Conservation (phyloP, 805 yeast species). For the Wilhelminamyces savonicus region DNA sequence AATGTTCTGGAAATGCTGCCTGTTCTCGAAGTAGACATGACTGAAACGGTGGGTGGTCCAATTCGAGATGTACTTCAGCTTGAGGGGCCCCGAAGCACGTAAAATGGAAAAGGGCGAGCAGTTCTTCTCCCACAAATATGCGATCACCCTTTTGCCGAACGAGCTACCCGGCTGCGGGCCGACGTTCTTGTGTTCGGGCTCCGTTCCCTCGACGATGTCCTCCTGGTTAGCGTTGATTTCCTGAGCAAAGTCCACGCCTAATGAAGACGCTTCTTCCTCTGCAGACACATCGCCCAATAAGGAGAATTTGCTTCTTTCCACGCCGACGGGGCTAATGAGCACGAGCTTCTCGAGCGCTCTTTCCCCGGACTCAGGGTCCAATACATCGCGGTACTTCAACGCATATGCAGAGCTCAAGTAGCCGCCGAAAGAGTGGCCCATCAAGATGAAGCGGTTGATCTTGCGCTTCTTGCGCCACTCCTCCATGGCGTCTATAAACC, state of each 20-base stretch:
- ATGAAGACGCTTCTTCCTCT: slow-evolving; percentile 8
- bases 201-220: slow-evolving; percentile 17
- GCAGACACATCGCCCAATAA: slow-evolving; percentile 12
- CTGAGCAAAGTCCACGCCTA: slow-evolving; percentile 2
- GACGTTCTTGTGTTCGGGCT: not conserved
- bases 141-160: slow-evolving; percentile 13
- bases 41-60: slow-evolving; percentile 48
- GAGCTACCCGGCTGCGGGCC: too few species aligned
- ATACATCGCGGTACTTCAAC: slow-evolving; percentile 25
- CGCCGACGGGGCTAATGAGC: slow-evolving; percentile 38
- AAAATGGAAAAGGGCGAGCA: slow-evolving; percentile 50
- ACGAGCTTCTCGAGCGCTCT: slow-evolving; percentile 28
- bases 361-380: slow-evolving; percentile 11
- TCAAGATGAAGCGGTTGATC: slow-evolving; percentile 26
- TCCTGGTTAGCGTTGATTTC: slow-evolving; percentile 21
- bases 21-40: slow-evolving; percentile 33
- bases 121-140: slow-evolving; percentile 46
- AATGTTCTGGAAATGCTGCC: slow-evolving; percentile 30
- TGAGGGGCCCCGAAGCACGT: slow-evolving; percentile 47
- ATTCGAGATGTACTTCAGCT: slow-evolving; percentile 41
- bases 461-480: slow-evolving; percentile 35
- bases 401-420: slow-evolving; percentile 38
- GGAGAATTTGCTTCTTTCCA: slow-evolving; percentile 30
- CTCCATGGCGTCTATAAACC: slow-evolving; percentile 39
- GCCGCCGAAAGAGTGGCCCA: slow-evolving; percentile 43